Evolutionary conservation across 139 green algal genomes (phyloP).

Genomic region (Tetraselmis striata): DNA sequence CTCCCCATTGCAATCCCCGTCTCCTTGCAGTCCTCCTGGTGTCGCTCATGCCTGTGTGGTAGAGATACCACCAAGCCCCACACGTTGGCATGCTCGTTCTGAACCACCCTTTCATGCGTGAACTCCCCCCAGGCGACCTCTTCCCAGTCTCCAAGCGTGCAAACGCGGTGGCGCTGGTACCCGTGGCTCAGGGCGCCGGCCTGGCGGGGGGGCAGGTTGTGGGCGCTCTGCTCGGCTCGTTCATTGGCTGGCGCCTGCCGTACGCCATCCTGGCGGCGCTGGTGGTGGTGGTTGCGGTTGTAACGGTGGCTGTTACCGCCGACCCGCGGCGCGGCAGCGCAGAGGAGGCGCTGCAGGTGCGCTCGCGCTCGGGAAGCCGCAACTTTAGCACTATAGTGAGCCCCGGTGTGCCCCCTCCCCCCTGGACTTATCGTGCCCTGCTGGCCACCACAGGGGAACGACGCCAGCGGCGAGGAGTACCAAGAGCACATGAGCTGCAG

Average conservation of each 20-base stretch:
- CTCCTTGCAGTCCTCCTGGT: too few species aligned
- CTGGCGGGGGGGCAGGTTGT: constrained; percentile 62
- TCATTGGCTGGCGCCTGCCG: constrained; percentile 69
- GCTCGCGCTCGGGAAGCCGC: background rate
- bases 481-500: constrained; percentile 47
- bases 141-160: constrained; percentile 41
- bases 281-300: constrained; percentile 36
- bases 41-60: too few species aligned
- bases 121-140: constrained; percentile 59
- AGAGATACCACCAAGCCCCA: too few species aligned
- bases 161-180: constrained; percentile 42
- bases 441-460: too few species aligned
- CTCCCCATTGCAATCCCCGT: too few species aligned
- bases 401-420: too few species aligned
- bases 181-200: constrained; percentile 57
- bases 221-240: constrained; percentile 50
- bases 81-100: too few species aligned
- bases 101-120: too few species aligned
- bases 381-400: too few species aligned
- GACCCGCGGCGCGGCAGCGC: constrained; percentile 57
- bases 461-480: constrained; percentile 39
- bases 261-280: constrained; percentile 73
- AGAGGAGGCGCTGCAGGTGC: constrained; percentile 38
- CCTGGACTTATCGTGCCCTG: too few species aligned
- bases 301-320: constrained; percentile 48